Conservation (phyloP, 768 basidiomycete genomes). For the Lactarius hatsudake region DNA sequence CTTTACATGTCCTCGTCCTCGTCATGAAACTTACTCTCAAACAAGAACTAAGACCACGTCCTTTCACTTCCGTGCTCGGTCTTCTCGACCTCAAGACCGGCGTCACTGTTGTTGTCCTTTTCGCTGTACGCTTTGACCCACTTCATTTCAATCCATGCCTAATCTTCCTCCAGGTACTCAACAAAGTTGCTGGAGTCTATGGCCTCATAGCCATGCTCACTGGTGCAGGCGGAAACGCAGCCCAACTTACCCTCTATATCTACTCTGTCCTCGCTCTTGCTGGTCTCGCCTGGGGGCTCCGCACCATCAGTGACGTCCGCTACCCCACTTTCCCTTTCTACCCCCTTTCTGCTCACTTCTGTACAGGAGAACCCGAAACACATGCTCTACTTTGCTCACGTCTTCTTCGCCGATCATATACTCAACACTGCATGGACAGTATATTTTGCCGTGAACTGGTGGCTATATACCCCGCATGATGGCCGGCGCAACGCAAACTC, state of each 20-base stretch:
- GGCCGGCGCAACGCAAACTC: conserved; percentile 80
- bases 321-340: conserved; percentile 8
- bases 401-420: conserved; percentile 90
- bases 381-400: conserved; percentile 84
- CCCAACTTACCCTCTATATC: conserved; percentile 88
- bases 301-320: conserved; percentile 80
- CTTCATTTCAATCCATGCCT: not conserved
- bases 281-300: conserved; percentile 83
- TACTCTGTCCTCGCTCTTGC: conserved; percentile 85
- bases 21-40: conserved; percentile 80
- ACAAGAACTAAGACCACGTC: conserved; percentile 81
- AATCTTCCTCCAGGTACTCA: conserved; percentile 59
- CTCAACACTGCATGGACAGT: conserved; percentile 89
- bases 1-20: not conserved
- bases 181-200: conserved; percentile 98
- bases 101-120: conserved; percentile 81
- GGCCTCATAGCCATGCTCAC: conserved; percentile 89
- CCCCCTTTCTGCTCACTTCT: conserved; percentile 12
- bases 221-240: conserved; percentile 89
- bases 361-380: conserved; percentile 85
- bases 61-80: conserved; percentile 79
- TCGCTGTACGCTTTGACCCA: conserved; percentile 58
- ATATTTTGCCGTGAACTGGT: conserved; percentile 89
- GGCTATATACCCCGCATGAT: conserved; percentile 88
- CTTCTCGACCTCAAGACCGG: conserved; percentile 93